Evolutionary conservation across 176 grass and related monocot species (phyloP), one percentile per base, ranked within the genome.

Genomic region (Poa pratensis): DNA sequence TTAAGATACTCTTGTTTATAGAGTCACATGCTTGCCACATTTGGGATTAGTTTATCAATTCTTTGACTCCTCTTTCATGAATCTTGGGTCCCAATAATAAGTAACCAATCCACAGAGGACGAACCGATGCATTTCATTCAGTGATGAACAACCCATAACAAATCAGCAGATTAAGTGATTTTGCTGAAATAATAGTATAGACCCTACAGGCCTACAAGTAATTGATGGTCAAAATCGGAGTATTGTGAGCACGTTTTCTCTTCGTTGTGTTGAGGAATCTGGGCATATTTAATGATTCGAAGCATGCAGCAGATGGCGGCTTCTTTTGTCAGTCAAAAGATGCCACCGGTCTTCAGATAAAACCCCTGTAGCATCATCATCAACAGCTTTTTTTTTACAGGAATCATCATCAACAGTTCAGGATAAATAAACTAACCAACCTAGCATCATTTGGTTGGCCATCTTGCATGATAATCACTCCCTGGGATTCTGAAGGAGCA

Each of bases 391-490:
- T n/a, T n/a, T n/a, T n/a, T n/a, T n/a, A n/a, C n/a, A n/a, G n/a
- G n/a, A n/a, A 27, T 2, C 63, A 72, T 83, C 63, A 63, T 78
- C 28, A 83, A 24, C 52, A 4, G 32, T 39, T 73, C 14, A 9
- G 32, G 55, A 73, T 79, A 83, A 5, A 49, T 39, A 70, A 71
- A 67, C 64, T 30, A 69, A 39, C 23, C 27, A 48, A 42, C 34
- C 35, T 58, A 55, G 19, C 48, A 89, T 89, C 68, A 89, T 89
- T 80, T 50, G 35, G 76, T 89, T 80, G 76, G 76, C 87, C 82
- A 89, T 89, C 34, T 54, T 15, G 82, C 34, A 42, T 53, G 43
- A 43, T 49, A n/a, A 78, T 52, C 52, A 28, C 64, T 77, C 19
- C n/a, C 0, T 60, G 18, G 22, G 32, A 37, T 77, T 69, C 20